A percentile compares a stretch with the other conserved stretches of the same genome.
phyloP scores from a whole-genome alignment of 1,284 basidiomycete species.

The Ustilago nuda region DNA sequence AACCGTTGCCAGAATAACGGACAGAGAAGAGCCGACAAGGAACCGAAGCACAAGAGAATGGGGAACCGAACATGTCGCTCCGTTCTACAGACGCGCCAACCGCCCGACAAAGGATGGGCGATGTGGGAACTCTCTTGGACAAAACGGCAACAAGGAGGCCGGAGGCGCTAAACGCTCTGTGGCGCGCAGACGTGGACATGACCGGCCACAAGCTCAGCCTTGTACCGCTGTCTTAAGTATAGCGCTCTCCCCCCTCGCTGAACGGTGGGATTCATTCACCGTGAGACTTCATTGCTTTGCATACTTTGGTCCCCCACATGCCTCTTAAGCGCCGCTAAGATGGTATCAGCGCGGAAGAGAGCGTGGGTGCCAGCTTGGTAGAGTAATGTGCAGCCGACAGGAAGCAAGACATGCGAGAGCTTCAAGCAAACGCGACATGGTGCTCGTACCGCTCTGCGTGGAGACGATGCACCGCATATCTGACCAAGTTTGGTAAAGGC shows the following conservation, averaged over 20 bases:
- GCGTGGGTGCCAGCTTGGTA: constrained; percentile 11
- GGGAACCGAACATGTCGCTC: neutral
- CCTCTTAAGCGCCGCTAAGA: neutral
- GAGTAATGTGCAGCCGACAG: neutral
- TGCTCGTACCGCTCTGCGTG: constrained; percentile 1
- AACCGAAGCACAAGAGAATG: constrained; percentile 1
- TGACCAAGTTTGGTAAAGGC: constrained; percentile 18
- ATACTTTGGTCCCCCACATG: neutral
- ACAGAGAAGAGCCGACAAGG: neutral
- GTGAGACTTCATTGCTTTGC: constrained; percentile 8
- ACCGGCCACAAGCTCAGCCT: constrained; percentile 17
- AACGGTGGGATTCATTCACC: constrained; percentile 20
- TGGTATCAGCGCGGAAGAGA: too few species aligned
- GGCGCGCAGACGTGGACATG: constrained; percentile 19
- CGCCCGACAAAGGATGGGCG: constrained; percentile 13
- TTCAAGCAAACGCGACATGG: neutral
- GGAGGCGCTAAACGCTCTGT: neutral
- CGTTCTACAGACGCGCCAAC: constrained; percentile 19
- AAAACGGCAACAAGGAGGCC: neutral
- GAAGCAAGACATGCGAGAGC: neutral
- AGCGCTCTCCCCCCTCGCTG: neutral
- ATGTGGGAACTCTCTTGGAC: constrained; percentile 8
- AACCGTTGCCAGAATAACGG: neutral
- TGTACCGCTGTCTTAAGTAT: constrained; percentile 3
- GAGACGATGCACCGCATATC: constrained; percentile 24